phyloP scores from a whole-genome alignment of 2,329 filamentous ascomycete species.

The Rachicladosporium sp. region DNA sequence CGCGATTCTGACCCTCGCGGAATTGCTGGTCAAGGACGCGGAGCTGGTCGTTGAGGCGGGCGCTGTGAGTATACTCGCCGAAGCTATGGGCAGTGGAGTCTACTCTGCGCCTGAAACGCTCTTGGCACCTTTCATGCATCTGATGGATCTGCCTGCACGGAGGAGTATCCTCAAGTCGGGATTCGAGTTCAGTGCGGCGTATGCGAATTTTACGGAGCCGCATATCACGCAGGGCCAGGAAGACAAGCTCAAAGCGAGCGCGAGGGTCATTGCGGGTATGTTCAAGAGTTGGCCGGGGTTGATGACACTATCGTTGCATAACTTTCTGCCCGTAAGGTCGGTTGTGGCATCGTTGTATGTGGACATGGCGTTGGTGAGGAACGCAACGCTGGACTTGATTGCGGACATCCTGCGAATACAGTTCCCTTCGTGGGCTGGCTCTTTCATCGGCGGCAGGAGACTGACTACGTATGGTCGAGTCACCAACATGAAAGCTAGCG shows the following conservation, averaged over 20 bases:
- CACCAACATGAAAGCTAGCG: slow-evolving; percentile 58
- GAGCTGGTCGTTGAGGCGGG: slow-evolving; percentile 69
- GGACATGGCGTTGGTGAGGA: slow-evolving; percentile 44
- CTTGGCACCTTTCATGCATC: slow-evolving; percentile 73
- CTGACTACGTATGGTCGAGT: slow-evolving; percentile 96
- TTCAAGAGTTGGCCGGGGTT: slow-evolving; percentile 90
- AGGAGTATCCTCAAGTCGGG: slow-evolving; percentile 76
- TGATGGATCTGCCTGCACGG: slow-evolving; percentile 72
- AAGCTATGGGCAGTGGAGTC: slow-evolving; percentile 76
- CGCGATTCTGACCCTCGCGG: slow-evolving; percentile 81
- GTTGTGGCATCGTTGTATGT: slow-evolving; percentile 57
- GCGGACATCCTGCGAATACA: slow-evolving; percentile 83
- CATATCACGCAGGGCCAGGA: slow-evolving; percentile 43
- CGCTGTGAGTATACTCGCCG: slow-evolving; percentile 76
- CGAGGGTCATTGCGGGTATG: slow-evolving; percentile 81
- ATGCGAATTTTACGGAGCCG: slow-evolving; percentile 87
- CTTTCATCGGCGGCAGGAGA: slow-evolving; percentile 81
- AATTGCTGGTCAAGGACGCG: slow-evolving; percentile 80
- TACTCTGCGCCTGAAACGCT: slow-evolving; percentile 90
- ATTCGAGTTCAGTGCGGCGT: slow-evolving; percentile 72
- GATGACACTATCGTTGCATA: slow-evolving; percentile 75
- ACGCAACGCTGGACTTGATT: slow-evolving; percentile 77
- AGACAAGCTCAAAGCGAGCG: slow-evolving; percentile 68
- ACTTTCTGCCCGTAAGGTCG: slow-evolving; percentile 73
- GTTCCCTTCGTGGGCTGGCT: slow-evolving; percentile 84